phyloP scores from a whole-genome alignment of 2,329 filamentous ascomycete species.

The Chaetomiaceae sp. region DNA sequence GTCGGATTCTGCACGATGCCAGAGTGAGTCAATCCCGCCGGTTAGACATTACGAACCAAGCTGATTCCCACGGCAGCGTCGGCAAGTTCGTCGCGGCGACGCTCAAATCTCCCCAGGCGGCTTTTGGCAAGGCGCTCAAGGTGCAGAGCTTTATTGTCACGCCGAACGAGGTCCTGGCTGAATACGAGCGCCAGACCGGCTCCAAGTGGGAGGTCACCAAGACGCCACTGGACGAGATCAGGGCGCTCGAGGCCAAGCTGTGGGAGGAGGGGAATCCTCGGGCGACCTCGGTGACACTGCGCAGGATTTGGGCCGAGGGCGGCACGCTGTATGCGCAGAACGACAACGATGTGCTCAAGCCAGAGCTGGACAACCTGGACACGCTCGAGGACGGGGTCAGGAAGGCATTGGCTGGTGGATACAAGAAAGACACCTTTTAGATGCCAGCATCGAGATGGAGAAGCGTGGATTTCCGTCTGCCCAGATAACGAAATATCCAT shows the following conservation, averaged over 20 bases:
- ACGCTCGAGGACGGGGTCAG: conserved; percentile 38
- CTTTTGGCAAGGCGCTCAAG: conserved; percentile 54
- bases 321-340: conserved; percentile 65
- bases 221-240: conserved; percentile 50
- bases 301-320: conserved; percentile 68
- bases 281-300: conserved; percentile 55
- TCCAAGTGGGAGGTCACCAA: conserved; percentile 50
- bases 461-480: too few relatives aligned
- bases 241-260: conserved; percentile 51
- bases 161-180: conserved; percentile 56
- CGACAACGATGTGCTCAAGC: conserved; percentile 57
- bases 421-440: conserved; percentile 24
- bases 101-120: conserved; percentile 50
- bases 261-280: conserved; percentile 49
- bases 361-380: conserved; percentile 46
- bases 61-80: conserved; percentile 45
- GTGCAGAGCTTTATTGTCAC: conserved; percentile 69
- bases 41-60: conserved; percentile 4
- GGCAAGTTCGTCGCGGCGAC: conserved; percentile 61
- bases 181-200: conserved; percentile 63
- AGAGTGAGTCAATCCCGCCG: conserved; percentile 49
- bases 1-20: conserved; percentile 67
- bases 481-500: too few relatives aligned
- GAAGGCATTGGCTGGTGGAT: conserved; percentile 24
- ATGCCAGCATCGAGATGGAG: too few relatives aligned